Evolutionary conservation across 2,329 filamentous ascomycete genomes (phyloP).

Genomic region (Paraconiothyrium brasiliense): DNA sequence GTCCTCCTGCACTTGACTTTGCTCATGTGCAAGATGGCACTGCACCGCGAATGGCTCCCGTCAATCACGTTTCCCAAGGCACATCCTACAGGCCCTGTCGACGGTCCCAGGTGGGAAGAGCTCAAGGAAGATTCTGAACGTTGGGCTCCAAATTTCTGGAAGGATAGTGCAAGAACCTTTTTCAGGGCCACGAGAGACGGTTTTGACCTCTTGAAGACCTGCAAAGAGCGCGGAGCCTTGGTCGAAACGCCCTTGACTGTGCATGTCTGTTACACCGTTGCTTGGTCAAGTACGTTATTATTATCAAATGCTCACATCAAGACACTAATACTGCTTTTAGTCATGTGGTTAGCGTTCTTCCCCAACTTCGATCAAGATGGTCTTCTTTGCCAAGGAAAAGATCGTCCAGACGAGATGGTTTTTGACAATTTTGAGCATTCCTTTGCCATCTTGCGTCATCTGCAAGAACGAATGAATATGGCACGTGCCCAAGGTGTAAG

Average conservation of each 20-base stretch:
- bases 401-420: constrained; percentile 1
- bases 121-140: constrained; percentile 55
- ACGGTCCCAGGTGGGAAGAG: constrained; percentile 64
- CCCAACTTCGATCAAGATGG: constrained; percentile 71
- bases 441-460: not conserved
- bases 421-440: constrained; percentile 9
- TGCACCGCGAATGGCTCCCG: constrained; percentile 74
- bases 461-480: constrained; percentile 43
- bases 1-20: constrained; percentile 73
- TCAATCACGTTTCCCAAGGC: constrained; percentile 66
- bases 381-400: constrained; percentile 57
- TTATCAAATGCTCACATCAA: not conserved
- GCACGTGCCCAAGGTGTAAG: not conserved
- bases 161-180: constrained; percentile 67
- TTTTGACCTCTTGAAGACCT: constrained; percentile 70
- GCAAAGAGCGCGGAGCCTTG: constrained; percentile 67
- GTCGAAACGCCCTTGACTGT: constrained; percentile 74
- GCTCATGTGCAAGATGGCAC: constrained; percentile 71
- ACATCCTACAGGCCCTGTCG: constrained; percentile 65
- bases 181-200: constrained; percentile 72
- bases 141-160: constrained; percentile 63
- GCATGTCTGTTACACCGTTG: constrained; percentile 73
- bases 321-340: constrained; percentile 32
- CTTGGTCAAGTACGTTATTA: constrained; percentile 62
- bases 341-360: constrained; percentile 73